Evolutionary conservation across 768 basidiomycete genomes (phyloP).

Genomic region (Agrocybe praecox): DNA sequence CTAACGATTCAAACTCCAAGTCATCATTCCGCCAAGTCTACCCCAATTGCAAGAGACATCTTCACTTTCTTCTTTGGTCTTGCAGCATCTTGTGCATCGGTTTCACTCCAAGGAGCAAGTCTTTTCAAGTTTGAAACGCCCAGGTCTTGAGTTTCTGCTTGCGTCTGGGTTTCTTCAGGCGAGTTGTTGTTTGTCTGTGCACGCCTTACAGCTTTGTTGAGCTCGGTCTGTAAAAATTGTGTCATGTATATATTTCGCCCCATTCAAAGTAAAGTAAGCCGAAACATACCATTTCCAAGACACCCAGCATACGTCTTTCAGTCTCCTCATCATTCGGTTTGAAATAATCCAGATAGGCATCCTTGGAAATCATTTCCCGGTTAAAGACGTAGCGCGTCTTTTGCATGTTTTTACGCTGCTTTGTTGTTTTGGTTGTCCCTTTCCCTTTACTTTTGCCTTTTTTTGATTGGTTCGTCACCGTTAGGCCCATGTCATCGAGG

Average conservation of each 20-base stretch:
- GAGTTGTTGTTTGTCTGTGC: not conserved
- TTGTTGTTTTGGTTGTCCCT: constrained; percentile 39
- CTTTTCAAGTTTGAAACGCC: constrained; percentile 10
- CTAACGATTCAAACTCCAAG: too few species aligned
- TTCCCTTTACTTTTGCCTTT: constrained; percentile 42
- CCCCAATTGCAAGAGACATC: constrained; percentile 66
- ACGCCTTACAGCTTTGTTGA: constrained; percentile 6
- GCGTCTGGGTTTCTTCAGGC: constrained; percentile 34
- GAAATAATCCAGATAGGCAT: constrained; percentile 70
- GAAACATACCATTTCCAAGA: constrained; percentile 52
- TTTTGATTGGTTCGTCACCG: constrained; percentile 36
- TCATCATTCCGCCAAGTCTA: constrained; percentile 74
- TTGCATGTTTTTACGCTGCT: constrained; percentile 48
- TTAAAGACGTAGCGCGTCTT: constrained; percentile 64
- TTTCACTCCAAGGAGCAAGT: constrained; percentile 15
- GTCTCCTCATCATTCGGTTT: constrained; percentile 52
- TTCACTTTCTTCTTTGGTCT: constrained; percentile 63
- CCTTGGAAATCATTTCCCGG: constrained; percentile 39
- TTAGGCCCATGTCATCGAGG: constrained; percentile 51
- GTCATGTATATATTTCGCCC: constrained; percentile 3
- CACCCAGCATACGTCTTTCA: constrained; percentile 63
- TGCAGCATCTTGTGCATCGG: constrained; percentile 23
- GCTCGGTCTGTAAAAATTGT: constrained; percentile 11
- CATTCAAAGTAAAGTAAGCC: constrained; percentile 1
- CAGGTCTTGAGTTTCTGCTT: constrained; percentile 26